These are phyloP conservation scores for Uronychia setigera DNA, from an alignment of 73 alveolate genomes.

Conservation along the genomic window DNA sequence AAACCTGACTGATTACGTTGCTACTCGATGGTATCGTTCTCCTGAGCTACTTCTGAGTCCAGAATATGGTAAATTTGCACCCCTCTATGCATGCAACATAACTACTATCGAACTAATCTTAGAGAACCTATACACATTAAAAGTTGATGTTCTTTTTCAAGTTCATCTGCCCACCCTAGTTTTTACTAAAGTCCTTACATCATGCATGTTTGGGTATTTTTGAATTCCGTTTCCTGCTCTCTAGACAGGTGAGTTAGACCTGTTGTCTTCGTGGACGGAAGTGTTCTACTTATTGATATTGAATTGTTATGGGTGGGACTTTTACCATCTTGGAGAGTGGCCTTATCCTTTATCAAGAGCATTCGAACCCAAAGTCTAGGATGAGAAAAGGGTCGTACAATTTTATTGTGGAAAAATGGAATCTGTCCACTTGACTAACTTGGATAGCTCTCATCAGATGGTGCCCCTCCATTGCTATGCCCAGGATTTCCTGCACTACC, in stretches of 20 bases:
- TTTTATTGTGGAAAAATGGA: background rate
- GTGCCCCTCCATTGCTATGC: background rate
- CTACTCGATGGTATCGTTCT: constrained; percentile 89
- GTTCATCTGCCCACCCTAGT: too few relatives aligned
- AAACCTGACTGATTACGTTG: constrained; percentile 85
- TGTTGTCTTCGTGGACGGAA: background rate
- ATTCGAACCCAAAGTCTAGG: background rate
- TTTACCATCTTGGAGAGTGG: background rate
- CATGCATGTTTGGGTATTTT: too few relatives aligned
- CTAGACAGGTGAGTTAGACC: background rate
- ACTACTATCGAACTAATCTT: too few relatives aligned
- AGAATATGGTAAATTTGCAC: too few relatives aligned
- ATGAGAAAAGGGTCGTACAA: background rate
- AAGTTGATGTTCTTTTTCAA: too few relatives aligned
- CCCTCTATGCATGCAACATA: too few relatives aligned
- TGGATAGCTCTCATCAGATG: background rate
- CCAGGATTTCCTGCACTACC: background rate
- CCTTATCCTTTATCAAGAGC: background rate
- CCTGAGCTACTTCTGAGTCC: constrained; percentile 87
- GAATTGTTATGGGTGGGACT: background rate
- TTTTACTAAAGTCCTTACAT: too few relatives aligned
- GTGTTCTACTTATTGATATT: background rate
- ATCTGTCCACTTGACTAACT: background rate
- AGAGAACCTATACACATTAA: too few relatives aligned
- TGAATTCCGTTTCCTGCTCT: background rate